Base-by-base conservation (phyloP, 352 stramenopile genomes). In the Globisporangium ultimum region DNA sequence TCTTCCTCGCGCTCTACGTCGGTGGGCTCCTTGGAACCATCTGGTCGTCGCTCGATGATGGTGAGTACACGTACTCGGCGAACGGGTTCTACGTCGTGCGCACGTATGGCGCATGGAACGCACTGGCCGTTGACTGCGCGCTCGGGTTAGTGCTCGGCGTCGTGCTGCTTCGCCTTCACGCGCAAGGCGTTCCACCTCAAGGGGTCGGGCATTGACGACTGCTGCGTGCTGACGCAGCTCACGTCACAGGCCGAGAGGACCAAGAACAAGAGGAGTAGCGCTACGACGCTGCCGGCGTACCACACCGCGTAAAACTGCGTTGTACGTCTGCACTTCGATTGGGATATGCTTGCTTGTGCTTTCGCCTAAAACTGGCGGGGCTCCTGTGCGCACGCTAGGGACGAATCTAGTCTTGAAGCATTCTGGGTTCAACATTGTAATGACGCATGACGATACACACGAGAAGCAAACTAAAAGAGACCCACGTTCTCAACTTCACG, bases 51-150 rank as follows among this genome's bases (percentile, higher is more conserved):
- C 10, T n/a, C 20, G 11, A 52, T 18, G 18, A 18, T 34, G 5
- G 12, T n/a, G 4, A 5, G 8, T 45, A 68, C 41, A 20, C 63
- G 34, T 54, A 78, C 52, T 53, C 68, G 41, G 56, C 57, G 22
- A 60, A 68, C 53, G 66, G 61, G 45, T 57, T 72, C 20, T 49
- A 53, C 42, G 60, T 69, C 7, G 55, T 68, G 47, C 18, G 32
- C 32, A 38, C 53, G 43, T 22, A 45, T 3, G 10, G 24, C 24
- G 43, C 43, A 22, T n/a, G 24, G 24, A 32, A 32, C 24, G 24
- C 24, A 5, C 24, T 20, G 10, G 9, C 46, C 10, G 3, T 51
- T 11, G 18, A 6, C 18, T 51, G 46, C n/a, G 22, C 18, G 10
- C 8, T 51, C 3, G 46, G 18, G 46, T 51, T 51, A 2, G 18